Base-by-base conservation (phyloP, 1,284 basidiomycete genomes). In the Sparassis latifolia region DNA sequence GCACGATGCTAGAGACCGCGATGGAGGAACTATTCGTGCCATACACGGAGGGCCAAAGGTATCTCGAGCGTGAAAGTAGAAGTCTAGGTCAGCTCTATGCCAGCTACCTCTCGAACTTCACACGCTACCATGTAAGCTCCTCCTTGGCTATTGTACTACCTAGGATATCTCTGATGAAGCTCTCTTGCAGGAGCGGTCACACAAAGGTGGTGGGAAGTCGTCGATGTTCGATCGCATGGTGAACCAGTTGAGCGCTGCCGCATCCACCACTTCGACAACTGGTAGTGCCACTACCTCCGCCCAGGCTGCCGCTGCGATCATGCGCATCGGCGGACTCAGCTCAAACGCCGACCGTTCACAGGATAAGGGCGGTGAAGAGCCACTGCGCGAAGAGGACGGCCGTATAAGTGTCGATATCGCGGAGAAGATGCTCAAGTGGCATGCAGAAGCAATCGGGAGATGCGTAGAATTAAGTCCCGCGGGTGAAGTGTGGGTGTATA, bases 1-100 rank as follows among this genome's bases (percentile, higher is more conserved):
- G 84, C 31, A 78, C 82, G 0, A 94, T 98, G 89, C 76, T 99
- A 10, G 97, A 99, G 66, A 87, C 85, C 33, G 88, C 92, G 1
- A 86, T 98, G 78, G 97, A 98, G 58, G 97, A 99, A 65, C 79
- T 99, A 12, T 99, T 99, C 58, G 84, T 95, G 29, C 92, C 92
- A 2, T 98, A 97, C 66, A 89, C 89, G 4, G 95, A 97, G 67
- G 92, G 91, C 2, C 84, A 84, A 51, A 78, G 93, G 52, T 99
- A 99, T 64, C 77, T 99, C 3, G 97, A 99, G 62, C 82, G 84
- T 35, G 97, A 99, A 72, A 89, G 83, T 59, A 91, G 87, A 67
- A 93, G 86, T 63, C 68, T 99, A 45, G 83, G 85, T 0, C 84
- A 90, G 49, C 76, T 98, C 4, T 99, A 96, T 62, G 81, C 84